Evolutionary conservation across 805 yeast genomes (phyloP), one percentile per base, ranked within the genome.

Genomic region (Lipomyces lipofer): DNA sequence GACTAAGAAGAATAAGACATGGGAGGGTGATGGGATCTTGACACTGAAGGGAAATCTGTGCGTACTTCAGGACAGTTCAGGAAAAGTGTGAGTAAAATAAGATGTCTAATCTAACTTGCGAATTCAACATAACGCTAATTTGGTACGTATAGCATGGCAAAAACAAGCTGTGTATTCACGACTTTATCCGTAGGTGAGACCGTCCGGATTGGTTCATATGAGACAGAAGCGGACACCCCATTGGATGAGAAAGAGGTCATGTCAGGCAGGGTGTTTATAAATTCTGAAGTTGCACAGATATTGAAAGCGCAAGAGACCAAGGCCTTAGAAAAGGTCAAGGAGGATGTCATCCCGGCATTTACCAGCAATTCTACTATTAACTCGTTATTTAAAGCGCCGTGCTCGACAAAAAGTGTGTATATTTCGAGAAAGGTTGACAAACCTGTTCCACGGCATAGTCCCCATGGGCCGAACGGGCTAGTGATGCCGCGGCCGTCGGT

Each of bases 11-110:
- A 83, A 90, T 68, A 91, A 91, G 67, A 83, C 89, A 0, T 94
- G 99, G 99, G 95, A 88, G 51, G 96, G 95, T 1, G 98, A 94
- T 71, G 98, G 96, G 0, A 69, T 72, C 30, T 71, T 85, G 13
- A 63, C 70, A n/a, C 58, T 59, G 28, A 52, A 49, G 10, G 58
- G 59, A 12, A 54, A 50, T 46, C 50, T 62, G 52, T 44, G 73
- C 22, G 46, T 58, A 17, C 63, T 65, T 59, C 63, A 71, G 54
- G 73, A 51, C 47, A 63, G 51, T 53, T 61, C 51, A 9, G 60
- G 61, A 24, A 30, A 48, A 46, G 29, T 44, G 54, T 35, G 44
- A 25, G 52, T 43, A n/a, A n/a, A n/a, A n/a, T n/a, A n/a, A n/a
- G n/a, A n/a, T n/a, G n/a, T n/a, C n/a, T n/a, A n/a, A 17, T 12